A percentile compares a stretch with the other conserved stretches of the same genome.
phyloP scores from a whole-genome alignment of 768 basidiomycete species.

The Trametes cubensis region DNA sequence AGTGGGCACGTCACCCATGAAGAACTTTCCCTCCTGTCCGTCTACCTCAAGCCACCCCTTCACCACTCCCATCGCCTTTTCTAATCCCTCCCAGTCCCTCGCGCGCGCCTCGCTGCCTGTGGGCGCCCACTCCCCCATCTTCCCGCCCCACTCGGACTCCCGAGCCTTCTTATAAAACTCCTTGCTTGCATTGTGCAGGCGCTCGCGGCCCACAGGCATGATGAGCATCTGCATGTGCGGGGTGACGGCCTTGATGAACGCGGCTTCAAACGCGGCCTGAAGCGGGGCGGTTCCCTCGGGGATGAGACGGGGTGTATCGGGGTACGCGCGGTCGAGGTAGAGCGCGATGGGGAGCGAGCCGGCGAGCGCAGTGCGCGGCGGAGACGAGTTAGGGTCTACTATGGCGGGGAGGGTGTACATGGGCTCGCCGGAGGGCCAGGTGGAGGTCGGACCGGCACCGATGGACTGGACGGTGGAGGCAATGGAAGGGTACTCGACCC shows the following conservation, averaged over 20 bases:
- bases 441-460: slow-evolving; percentile 40
- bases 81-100: slow-evolving; percentile 32
- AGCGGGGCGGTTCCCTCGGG: slow-evolving; percentile 36
- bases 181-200: slow-evolving; percentile 17
- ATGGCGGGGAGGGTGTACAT: slow-evolving; percentile 34
- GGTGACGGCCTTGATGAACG: slow-evolving; percentile 18
- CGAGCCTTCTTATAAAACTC: slow-evolving; percentile 39
- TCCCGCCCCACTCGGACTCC: slow-evolving; percentile 36
- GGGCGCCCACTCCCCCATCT: slow-evolving; percentile 39
- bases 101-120: slow-evolving; percentile 29
- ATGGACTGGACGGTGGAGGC: slow-evolving; percentile 37
- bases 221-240: slow-evolving; percentile 11
- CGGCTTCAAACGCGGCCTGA: slow-evolving; percentile 28
- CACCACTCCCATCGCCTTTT: slow-evolving; percentile 32
- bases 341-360: slow-evolving; percentile 35
- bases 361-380: slow-evolving; percentile 23
- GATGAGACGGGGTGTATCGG: slow-evolving; percentile 38
- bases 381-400: slow-evolving; percentile 28
- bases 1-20: slow-evolving; percentile 36
- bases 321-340: slow-evolving; percentile 34
- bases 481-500: slow-evolving; percentile 57
- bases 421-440: slow-evolving; percentile 27
- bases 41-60: slow-evolving; percentile 36
- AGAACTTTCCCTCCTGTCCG: slow-evolving; percentile 33
- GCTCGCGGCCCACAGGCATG: slow-evolving; percentile 14